These are phyloP conservation scores for Noccaea caerulescens DNA, from an alignment of 345 rosid genomes.

Conservation along the genomic window DNA sequence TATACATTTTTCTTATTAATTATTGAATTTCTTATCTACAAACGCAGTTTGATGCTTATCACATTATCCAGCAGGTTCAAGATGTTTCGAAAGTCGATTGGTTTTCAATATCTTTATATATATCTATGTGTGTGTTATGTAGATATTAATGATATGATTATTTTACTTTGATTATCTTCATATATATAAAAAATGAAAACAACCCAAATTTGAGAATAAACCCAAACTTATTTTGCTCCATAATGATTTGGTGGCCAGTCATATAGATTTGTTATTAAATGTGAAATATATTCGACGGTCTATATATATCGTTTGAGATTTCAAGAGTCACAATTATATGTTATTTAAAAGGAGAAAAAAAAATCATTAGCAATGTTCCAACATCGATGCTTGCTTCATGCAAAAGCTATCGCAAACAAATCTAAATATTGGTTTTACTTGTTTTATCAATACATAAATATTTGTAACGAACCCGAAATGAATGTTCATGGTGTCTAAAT, in stretches of 20 bases:
- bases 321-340: not conserved
- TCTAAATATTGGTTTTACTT: constrained; percentile 10
- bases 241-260: constrained; percentile 29
- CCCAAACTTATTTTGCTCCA: constrained; percentile 20
- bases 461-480: constrained; percentile 1
- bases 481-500: not conserved
- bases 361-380: not conserved
- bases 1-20: constrained; percentile 2
- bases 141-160: not conserved
- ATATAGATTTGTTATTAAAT: not conserved
- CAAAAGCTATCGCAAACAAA: constrained; percentile 7
- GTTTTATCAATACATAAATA: not conserved
- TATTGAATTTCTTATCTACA: constrained; percentile 34
- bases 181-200: not conserved
- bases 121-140: not conserved
- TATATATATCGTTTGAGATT: not conserved
- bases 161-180: not conserved
- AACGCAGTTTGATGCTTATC: constrained; percentile 19
- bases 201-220: not conserved
- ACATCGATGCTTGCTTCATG: not conserved
- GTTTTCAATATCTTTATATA: constrained; percentile 16
- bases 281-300: not conserved
- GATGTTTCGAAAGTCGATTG: constrained; percentile 23
- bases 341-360: constrained; percentile 12
- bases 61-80: constrained; percentile 12